phyloP scores from a whole-genome alignment of 176 grass and related monocot species.

The Themeda triandra region DNA sequence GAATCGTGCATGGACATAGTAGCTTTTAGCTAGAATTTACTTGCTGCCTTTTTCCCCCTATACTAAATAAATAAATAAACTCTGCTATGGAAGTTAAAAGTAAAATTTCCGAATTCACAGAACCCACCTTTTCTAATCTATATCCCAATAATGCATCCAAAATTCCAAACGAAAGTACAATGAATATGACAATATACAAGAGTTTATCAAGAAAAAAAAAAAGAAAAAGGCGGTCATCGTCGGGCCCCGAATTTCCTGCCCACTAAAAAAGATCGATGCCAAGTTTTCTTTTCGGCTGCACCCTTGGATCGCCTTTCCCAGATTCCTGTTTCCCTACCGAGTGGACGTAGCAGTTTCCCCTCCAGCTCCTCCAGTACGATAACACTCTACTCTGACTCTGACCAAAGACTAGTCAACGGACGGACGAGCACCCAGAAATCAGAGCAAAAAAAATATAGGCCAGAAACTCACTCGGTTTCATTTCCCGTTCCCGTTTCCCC shows the following conservation, averaged over 20 bases:
- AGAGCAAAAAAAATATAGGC: not conserved
- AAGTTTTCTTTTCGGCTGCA: not conserved
- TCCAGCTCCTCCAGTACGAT: conserved; percentile 1
- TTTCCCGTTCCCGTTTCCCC: not conserved
- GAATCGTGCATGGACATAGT: not conserved
- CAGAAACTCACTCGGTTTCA: not conserved
- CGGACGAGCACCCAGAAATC: not conserved
- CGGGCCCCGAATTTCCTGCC: not conserved
- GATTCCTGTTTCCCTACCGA: not conserved
- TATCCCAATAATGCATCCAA: too few relatives aligned
- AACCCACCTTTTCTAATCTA: too few relatives aligned
- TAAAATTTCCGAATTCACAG: too few relatives aligned
- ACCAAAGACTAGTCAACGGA: conserved; percentile 47
- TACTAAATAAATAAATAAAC: not conserved
- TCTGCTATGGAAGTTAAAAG: too few relatives aligned
- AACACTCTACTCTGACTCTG: too few relatives aligned
- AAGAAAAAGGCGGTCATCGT: not conserved
- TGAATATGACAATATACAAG: not conserved
- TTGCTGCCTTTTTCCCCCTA: not conserved
- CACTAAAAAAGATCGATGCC: conserved; percentile 9
- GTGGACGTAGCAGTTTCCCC: conserved; percentile 4
- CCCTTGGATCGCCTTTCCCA: not conserved
- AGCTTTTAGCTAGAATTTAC: not conserved
- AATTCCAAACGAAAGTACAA: too few relatives aligned
- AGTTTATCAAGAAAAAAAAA: not conserved